Percentiles rank a stretch among this genome's conserved stretches.
Evolutionary conservation across 1,284 basidiomycete species (phyloP).

Genomic region (Leccinum fuscescens): DNA sequence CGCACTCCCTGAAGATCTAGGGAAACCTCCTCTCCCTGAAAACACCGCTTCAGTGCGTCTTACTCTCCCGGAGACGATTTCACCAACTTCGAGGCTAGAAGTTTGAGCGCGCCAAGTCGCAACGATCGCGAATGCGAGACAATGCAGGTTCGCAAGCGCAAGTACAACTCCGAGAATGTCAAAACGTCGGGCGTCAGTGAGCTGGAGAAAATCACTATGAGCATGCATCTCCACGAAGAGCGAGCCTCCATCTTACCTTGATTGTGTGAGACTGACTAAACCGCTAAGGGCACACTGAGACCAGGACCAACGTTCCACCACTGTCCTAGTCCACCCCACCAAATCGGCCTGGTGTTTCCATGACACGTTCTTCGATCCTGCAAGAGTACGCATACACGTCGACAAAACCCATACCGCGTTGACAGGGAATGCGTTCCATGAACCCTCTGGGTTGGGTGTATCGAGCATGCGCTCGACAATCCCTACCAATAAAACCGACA

Average conservation of each 20-base stretch:
- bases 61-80: constrained; percentile 42
- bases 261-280: constrained; percentile 47
- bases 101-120: constrained; percentile 53
- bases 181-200: constrained; percentile 26
- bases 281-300: constrained; percentile 57
- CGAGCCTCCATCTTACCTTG: constrained; percentile 39
- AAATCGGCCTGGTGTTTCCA: constrained; percentile 50
- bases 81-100: constrained; percentile 50
- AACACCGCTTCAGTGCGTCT: constrained; percentile 61
- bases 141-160: constrained; percentile 43
- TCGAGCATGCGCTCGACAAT: constrained; percentile 26
- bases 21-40: constrained; percentile 72
- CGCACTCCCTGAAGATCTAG: constrained; percentile 77
- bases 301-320: constrained; percentile 56
- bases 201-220: constrained; percentile 5
- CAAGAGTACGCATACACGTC: constrained; percentile 45
- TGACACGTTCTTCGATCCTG: constrained; percentile 32
- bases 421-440: constrained; percentile 37
- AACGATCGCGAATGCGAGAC: constrained; percentile 59
- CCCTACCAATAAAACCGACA: constrained; percentile 46
- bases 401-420: constrained; percentile 57
- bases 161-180: constrained; percentile 47
- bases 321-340: constrained; percentile 42
- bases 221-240: background rate
- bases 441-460: constrained; percentile 30